Evolutionary conservation across 208 protist species (phyloP).

Genomic region (Leptomonas pyrrhocoris): DNA sequence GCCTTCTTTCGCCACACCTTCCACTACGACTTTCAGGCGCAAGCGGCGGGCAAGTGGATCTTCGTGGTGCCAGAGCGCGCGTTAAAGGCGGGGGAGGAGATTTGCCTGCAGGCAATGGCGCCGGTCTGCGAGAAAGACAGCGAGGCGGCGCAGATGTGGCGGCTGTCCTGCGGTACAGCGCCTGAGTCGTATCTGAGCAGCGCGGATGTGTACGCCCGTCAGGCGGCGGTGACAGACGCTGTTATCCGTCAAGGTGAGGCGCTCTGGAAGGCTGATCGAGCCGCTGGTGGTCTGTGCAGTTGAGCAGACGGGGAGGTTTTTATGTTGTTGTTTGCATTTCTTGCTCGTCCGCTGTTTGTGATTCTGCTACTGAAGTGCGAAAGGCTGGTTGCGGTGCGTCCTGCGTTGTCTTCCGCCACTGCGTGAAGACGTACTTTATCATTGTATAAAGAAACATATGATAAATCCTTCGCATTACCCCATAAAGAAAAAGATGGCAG

Average conservation of each 20-base stretch:
- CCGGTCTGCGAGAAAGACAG: conserved; percentile 84
- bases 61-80: conserved; percentile 69
- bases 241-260: conserved; percentile 50
- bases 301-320: background rate
- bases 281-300: background rate
- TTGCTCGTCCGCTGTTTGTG: background rate
- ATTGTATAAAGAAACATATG: no score
- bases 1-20: conserved; percentile 54
- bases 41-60: conserved; percentile 63
- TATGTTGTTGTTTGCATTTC: background rate
- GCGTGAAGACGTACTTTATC: no score
- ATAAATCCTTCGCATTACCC: no score
- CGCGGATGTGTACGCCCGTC: conserved; percentile 45
- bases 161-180: conserved; percentile 72
- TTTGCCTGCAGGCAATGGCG: conserved; percentile 85
- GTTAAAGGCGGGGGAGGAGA: conserved; percentile 72
- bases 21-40: conserved; percentile 60
- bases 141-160: conserved; percentile 87
- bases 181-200: conserved; percentile 72
- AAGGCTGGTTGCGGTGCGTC: no score
- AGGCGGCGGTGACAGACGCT: conserved; percentile 47
- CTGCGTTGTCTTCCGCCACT: no score
- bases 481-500: no score
- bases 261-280: conserved; percentile 27
- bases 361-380: background rate